Percentiles rank a stretch among this genome's conserved stretches.
Conservation (phyloP, 768 basidiomycete species). For the Lentinula sp. region DNA sequence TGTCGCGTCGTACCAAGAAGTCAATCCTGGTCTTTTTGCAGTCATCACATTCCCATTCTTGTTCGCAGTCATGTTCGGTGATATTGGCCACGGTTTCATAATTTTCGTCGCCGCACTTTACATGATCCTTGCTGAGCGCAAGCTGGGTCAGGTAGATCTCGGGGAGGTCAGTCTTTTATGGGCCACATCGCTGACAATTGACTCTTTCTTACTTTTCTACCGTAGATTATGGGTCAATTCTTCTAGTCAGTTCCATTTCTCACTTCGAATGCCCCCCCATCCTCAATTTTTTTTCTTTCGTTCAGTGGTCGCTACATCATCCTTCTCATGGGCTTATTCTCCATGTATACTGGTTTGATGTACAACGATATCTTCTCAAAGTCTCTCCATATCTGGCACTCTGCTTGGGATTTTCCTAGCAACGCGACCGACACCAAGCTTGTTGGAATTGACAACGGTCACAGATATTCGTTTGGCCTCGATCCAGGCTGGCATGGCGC, state of each 20-base stretch:
- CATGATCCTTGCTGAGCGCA: slow-evolving; percentile 86
- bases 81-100: slow-evolving; percentile 92
- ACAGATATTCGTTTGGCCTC: slow-evolving; percentile 87
- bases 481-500: slow-evolving; percentile 95
- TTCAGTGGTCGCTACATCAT: slow-evolving; percentile 96
- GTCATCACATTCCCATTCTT: slow-evolving; percentile 94
- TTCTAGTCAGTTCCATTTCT: slow-evolving; percentile 67
- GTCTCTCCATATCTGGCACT: slow-evolving; percentile 79
- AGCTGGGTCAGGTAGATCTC: slow-evolving; percentile 64
- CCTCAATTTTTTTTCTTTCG: slow-evolving; percentile 15
- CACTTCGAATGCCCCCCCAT: slow-evolving; percentile 6
- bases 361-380: slow-evolving; percentile 99
- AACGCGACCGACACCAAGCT: slow-evolving; percentile 36
- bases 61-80: slow-evolving; percentile 99
- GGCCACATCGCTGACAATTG: slow-evolving; percentile 6
- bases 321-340: slow-evolving; percentile 95
- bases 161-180: slow-evolving; percentile 51
- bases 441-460: slow-evolving; percentile 50
- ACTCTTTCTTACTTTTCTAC: background rate
- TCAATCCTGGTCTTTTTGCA: slow-evolving; percentile 94
- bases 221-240: slow-evolving; percentile 78
- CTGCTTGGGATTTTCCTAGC: slow-evolving; percentile 79
- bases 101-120: slow-evolving; percentile 69
- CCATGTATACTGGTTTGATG: slow-evolving; percentile 93
- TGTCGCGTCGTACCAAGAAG: slow-evolving; percentile 89